Percentiles rank a stretch among this genome's conserved stretches.
Conservation (phyloP, 345 rosid genomes). For the Laguncularia racemosa region DNA sequence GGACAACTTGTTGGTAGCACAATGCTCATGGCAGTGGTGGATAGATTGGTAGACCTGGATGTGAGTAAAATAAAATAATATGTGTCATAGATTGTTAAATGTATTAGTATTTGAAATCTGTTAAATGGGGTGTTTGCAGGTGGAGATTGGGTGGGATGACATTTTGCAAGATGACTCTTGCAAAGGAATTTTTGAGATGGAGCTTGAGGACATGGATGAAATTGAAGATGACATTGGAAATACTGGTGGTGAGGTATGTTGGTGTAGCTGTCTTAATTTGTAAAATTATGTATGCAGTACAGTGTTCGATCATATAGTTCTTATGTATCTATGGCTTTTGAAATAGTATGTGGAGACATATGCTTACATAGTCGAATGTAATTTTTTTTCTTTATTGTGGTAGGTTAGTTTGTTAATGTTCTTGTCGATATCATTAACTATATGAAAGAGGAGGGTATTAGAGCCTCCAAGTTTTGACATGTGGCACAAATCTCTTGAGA, state of each 20-base stretch:
- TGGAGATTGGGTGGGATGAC: constrained; percentile 80
- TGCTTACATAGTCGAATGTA: too few relatives aligned
- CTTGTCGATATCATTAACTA: too few relatives aligned
- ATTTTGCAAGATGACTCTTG: constrained; percentile 52
- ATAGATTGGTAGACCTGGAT: constrained; percentile 76
- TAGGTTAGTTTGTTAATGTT: too few relatives aligned
- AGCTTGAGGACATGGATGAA: constrained; percentile 55
- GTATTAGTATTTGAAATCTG: neutral
- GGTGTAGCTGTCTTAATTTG: neutral
- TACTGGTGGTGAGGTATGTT: constrained; percentile 43
- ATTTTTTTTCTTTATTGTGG: too few relatives aligned
- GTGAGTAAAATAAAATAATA: constrained; percentile 37
- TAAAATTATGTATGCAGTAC: neutral
- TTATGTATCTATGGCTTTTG: too few relatives aligned
- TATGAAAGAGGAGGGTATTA: too few relatives aligned
- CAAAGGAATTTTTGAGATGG: constrained; percentile 82
- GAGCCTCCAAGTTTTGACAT: too few relatives aligned
- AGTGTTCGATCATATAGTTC: too few relatives aligned
- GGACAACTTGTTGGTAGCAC: constrained; percentile 64
- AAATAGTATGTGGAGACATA: too few relatives aligned
- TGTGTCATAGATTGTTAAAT: too few relatives aligned
- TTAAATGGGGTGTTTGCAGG: constrained; percentile 22
- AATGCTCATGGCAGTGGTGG: constrained; percentile 66
- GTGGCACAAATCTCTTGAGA: too few relatives aligned
- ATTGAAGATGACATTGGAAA: constrained; percentile 23